Base-by-base conservation (phyloP, 2,329 filamentous ascomycete genomes). In the Diaporthe eres region DNA sequence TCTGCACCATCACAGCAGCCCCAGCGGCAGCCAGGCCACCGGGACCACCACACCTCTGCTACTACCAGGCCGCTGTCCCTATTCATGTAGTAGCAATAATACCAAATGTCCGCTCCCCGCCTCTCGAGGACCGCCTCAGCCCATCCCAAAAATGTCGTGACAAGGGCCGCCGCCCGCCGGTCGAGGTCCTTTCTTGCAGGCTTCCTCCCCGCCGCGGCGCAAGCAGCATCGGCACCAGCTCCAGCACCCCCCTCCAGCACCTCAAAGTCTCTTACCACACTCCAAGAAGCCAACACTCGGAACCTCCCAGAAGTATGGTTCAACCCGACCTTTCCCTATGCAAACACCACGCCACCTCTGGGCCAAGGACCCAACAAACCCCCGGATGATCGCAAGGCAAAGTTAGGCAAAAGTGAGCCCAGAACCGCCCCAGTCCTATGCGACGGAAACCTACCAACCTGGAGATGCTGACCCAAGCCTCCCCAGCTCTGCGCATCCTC, bases 381-480 rank as follows among this genome's bases (percentile, higher is more conserved):
- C 5, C 84, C 86, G 28, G 88, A 91, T 78, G 90, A 92, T 77
- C 84, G 88, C 79, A 93, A 91, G 80, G 83, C 90, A 51, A 92
- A 93, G 83, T 87, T 92, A 0, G 90, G 91, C 60, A 90, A 89
- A 80, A 92, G 91, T 93, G 82, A 79, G 89, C 82, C 42, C 19
- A 53, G 19, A 13, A 67, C 19, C 37, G 34, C 28, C 22, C 22
- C 51, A 68, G 5, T 49, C 22, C 28, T 42, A 22, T 31, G 8
- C n/a, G 5, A 57, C 51, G 17, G 19, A n/a, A 28, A 39, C n/a
- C 22, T 15, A 15, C 55, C 31, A 12, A 51, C 57, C 57, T 34
- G 7, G 13, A 44, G 53, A 37, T n/a, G 25, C 74, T 63, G 42
- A 74, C 44, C 22, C 25, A 51, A 39, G 22, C 34, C 51, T 12